Evolutionary conservation across 2,329 filamentous ascomycete species (phyloP).

Genomic region (Aspergillus sp.): DNA sequence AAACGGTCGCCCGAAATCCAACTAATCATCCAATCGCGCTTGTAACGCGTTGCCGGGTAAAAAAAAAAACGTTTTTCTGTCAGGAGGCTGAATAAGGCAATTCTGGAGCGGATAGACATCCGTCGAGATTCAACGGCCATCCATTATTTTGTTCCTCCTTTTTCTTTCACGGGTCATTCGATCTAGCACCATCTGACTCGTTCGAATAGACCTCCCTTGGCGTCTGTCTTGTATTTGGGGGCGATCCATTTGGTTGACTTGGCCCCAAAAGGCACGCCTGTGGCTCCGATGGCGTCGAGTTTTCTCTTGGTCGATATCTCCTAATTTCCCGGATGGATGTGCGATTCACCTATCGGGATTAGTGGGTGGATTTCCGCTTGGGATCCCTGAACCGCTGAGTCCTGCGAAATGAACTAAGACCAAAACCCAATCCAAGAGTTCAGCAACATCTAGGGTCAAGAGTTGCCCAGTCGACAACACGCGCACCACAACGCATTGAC

Average conservation of each 20-base stretch:
- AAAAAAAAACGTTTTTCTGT: slow-evolving; percentile 13
- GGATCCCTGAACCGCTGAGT: slow-evolving; percentile 2
- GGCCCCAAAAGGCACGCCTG: background rate
- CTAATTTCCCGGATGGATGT: background rate
- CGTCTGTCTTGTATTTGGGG: background rate
- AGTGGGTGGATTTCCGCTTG: slow-evolving; percentile 1
- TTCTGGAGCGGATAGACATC: background rate
- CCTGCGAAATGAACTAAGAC: slow-evolving; percentile 3
- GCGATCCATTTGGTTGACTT: background rate
- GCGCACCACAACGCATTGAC: slow-evolving; percentile 3
- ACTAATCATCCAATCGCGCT: slow-evolving; percentile 16
- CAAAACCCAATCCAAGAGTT: slow-evolving; percentile 11
- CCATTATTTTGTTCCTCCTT: background rate
- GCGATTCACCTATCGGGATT: background rate
- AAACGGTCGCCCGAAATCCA: slow-evolving; percentile 16
- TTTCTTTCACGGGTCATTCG: background rate
- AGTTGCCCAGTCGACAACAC: slow-evolving; percentile 3
- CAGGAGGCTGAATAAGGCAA: slow-evolving; percentile 10
- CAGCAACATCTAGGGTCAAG: background rate
- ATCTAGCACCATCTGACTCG: background rate
- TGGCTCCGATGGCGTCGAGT: too few relatives aligned
- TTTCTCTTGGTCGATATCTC: background rate
- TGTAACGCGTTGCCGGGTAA: slow-evolving; percentile 8
- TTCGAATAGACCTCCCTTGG: background rate
- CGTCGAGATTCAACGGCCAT: background rate